Conservation (phyloP, 2,329 filamentous ascomycete species). For the Fusarium duplospermum region DNA sequence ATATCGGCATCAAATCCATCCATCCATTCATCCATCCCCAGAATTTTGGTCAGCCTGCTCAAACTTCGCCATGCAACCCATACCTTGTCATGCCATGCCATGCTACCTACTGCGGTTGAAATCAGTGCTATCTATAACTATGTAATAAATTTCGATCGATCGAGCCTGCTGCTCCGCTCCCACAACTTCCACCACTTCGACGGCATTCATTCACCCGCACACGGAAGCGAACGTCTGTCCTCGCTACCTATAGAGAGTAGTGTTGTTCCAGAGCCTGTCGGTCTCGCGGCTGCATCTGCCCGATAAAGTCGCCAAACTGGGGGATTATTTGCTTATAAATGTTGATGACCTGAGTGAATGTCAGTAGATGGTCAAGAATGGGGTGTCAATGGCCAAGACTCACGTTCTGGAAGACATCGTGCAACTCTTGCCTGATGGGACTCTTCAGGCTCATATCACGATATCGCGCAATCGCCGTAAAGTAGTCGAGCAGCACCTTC, state of each 20-base stretch:
- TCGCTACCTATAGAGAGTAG: constrained; percentile 56
- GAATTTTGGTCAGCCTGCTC: constrained; percentile 27
- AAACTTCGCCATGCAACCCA: constrained; percentile 41
- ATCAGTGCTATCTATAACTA: constrained; percentile 48
- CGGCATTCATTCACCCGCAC: constrained; percentile 14
- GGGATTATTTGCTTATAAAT: constrained; percentile 70
- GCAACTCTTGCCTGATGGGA: constrained; percentile 72
- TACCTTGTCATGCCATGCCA: constrained; percentile 8
- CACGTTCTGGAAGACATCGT: constrained; percentile 82
- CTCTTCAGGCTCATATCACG: constrained; percentile 71
- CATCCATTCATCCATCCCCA: constrained; percentile 25
- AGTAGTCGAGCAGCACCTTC: constrained; percentile 83
- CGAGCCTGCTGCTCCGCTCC: constrained; percentile 11
- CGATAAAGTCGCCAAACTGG: constrained; percentile 66
- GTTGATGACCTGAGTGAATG: constrained; percentile 55
- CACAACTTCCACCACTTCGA: constrained; percentile 1
- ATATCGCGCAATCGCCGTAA: constrained; percentile 84
- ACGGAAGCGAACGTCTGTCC: not conserved
- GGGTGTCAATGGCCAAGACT: constrained; percentile 45
- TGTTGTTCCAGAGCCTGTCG: constrained; percentile 60
- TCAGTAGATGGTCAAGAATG: not conserved
- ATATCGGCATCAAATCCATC: constrained; percentile 33
- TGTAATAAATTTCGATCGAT: constrained; percentile 37
- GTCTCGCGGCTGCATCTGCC: constrained; percentile 61
- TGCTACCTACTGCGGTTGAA: constrained; percentile 41